A percentile compares a stretch with the other conserved stretches of the same genome.
These are phyloP conservation scores for Penicillium maclennaniae DNA, from an alignment of 495 filamentous ascomycete species.

Conservation along the genomic window DNA sequence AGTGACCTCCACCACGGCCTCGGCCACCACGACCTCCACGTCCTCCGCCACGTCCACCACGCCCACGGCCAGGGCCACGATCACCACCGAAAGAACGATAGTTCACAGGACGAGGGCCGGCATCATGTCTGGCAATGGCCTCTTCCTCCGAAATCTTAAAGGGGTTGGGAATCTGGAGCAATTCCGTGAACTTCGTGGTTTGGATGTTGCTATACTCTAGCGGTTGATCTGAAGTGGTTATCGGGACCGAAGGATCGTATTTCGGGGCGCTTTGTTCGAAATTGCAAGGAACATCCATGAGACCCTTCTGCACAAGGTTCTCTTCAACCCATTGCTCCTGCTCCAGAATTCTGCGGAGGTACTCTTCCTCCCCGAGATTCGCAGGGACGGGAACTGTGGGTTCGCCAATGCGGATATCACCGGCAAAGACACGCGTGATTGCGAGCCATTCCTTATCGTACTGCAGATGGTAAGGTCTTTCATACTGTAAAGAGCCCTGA, in stretches of 20 bases:
- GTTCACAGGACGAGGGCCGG: slow-evolving; percentile 26
- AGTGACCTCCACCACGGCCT: slow-evolving; percentile 12
- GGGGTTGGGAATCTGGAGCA: slow-evolving; percentile 72
- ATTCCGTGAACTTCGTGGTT: slow-evolving; percentile 69
- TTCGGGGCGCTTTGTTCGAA: slow-evolving; percentile 73
- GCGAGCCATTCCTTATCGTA: slow-evolving; percentile 97
- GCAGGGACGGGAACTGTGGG: slow-evolving; percentile 39
- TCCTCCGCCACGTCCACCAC: slow-evolving; percentile 18
- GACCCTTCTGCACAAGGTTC: slow-evolving; percentile 56
- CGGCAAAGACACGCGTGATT: slow-evolving; percentile 76
- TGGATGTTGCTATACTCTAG: slow-evolving; percentile 79
- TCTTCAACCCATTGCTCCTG: slow-evolving; percentile 74
- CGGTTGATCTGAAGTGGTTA: slow-evolving; percentile 49
- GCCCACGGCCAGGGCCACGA: slow-evolving; percentile 13
- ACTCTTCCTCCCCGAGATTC: slow-evolving; percentile 61
- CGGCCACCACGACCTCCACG: slow-evolving; percentile 21
- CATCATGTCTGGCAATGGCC: slow-evolving; percentile 45
- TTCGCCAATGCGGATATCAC: slow-evolving; percentile 57
- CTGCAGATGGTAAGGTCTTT: slow-evolving; percentile 47
- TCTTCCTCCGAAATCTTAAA: slow-evolving; percentile 72
- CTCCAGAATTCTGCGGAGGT: slow-evolving; percentile 57
- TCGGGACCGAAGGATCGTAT: slow-evolving; percentile 46
- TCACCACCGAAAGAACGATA: neutral
- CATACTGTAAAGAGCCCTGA: slow-evolving; percentile 8
- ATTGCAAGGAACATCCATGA: slow-evolving; percentile 66